Conservation (phyloP, 2,329 filamentous ascomycete genomes). For the Aspergillus thermomutatus region DNA sequence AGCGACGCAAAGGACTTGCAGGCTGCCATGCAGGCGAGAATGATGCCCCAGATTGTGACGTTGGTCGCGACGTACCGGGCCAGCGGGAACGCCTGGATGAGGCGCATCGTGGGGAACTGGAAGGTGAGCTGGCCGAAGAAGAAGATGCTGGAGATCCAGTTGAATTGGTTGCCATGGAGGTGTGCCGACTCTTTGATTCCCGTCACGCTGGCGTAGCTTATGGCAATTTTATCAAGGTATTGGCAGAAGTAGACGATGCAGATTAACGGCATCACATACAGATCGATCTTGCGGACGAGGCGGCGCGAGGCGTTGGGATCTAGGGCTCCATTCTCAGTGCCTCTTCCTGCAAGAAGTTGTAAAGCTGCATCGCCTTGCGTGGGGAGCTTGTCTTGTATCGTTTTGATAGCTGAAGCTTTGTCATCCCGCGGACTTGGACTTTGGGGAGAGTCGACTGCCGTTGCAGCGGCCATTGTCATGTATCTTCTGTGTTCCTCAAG, state of each 20-base stretch:
- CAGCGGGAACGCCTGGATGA: constrained; percentile 39
- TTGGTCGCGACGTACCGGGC: constrained; percentile 38
- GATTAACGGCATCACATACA: constrained; percentile 28
- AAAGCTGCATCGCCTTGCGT: constrained; percentile 5
- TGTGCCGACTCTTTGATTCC: constrained; percentile 29
- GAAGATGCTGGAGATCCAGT: constrained; percentile 39
- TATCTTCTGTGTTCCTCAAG: not conserved
- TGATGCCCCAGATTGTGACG: constrained; percentile 34
- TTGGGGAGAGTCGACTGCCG: not conserved
- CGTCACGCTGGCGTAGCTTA: constrained; percentile 27
- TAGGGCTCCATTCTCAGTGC: not conserved
- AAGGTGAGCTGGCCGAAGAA: constrained; percentile 25
- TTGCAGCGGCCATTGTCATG: not conserved
- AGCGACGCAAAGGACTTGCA: constrained; percentile 50
- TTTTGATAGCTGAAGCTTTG: not conserved
- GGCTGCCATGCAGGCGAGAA: constrained; percentile 15
- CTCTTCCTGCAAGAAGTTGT: not conserved
- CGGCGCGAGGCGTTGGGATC: constrained; percentile 9
- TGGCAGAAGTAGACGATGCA: constrained; percentile 31
- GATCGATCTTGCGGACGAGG: constrained; percentile 27
- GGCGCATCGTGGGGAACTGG: constrained; percentile 38
- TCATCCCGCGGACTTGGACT: not conserved
- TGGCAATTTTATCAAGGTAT: constrained; percentile 26
- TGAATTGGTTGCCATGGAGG: constrained; percentile 43
- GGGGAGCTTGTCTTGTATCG: not conserved